These are phyloP conservation scores for Entomophthora muscae DNA, from an alignment of 371 early-diverging fungal genomes.

Conservation along the genomic window DNA sequence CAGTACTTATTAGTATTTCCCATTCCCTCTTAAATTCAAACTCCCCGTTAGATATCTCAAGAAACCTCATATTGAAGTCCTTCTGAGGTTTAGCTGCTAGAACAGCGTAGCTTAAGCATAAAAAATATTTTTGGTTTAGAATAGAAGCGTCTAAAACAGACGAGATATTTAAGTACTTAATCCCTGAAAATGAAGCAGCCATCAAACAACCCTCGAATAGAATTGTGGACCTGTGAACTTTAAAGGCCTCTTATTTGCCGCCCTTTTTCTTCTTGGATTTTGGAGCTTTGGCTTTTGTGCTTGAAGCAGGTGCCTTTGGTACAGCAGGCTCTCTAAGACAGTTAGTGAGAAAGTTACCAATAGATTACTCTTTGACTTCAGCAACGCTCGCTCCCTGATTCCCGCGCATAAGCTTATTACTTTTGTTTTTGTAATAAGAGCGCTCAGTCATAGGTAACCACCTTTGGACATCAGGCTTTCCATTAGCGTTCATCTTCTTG, in stretches of 20 bases:
- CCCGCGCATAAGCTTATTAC: conserved; percentile 2
- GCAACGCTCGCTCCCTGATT: background rate
- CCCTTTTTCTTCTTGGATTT: conserved; percentile 7
- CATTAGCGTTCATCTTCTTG: background rate
- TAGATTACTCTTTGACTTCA: background rate
- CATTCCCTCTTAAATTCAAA: too few relatives aligned
- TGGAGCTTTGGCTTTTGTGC: conserved; percentile 1
- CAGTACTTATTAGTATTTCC: too few relatives aligned
- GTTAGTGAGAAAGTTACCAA: background rate
- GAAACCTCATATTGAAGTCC: too few relatives aligned
- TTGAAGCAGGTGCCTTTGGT: background rate
- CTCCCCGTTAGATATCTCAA: too few relatives aligned
- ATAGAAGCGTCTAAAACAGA: too few relatives aligned
- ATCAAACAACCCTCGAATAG: too few relatives aligned
- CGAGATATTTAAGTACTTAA: too few relatives aligned
- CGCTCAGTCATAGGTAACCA: conserved; percentile 8
- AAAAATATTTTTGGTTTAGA: too few relatives aligned
- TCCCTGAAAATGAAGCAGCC: too few relatives aligned
- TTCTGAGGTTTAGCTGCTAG: too few relatives aligned
- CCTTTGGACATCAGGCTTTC: conserved; percentile 2
- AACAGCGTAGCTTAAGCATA: too few relatives aligned
- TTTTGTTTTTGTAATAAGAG: background rate
- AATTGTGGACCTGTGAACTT: too few relatives aligned
- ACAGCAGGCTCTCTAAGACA: background rate
- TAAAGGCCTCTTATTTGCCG: background rate